Conservation (phyloP, 306 rosid genomes). For the Morella rubra region DNA sequence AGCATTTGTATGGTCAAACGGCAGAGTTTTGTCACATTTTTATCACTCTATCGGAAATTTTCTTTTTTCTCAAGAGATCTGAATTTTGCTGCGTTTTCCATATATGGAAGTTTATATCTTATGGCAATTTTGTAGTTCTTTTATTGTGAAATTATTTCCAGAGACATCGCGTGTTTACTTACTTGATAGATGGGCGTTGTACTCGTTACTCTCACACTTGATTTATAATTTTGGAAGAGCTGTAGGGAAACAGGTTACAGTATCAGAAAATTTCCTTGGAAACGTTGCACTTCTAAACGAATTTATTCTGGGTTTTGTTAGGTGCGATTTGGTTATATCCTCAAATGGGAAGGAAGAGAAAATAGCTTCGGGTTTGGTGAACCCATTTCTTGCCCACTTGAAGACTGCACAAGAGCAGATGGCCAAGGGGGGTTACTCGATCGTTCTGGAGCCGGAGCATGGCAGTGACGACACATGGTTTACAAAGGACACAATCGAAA, state of each 20-base stretch:
- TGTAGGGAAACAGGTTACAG: background rate
- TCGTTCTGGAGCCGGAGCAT: constrained; percentile 77
- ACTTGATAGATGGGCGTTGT: no score
- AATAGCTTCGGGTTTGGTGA: constrained; percentile 85
- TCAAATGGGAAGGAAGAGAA: constrained; percentile 91
- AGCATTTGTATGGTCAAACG: background rate
- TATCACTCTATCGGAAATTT: constrained; percentile 15
- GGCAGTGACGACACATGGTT: constrained; percentile 64
- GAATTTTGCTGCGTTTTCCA: background rate
- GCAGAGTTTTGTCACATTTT: constrained; percentile 1
- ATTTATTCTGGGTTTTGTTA: constrained; percentile 26
- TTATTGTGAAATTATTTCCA: background rate
- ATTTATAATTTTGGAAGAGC: background rate
- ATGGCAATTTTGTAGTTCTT: background rate
- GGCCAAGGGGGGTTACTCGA: constrained; percentile 94
- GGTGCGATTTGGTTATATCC: constrained; percentile 90
- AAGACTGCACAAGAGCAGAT: constrained; percentile 94
- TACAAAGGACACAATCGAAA: constrained; percentile 79
- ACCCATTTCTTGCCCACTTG: constrained; percentile 90
- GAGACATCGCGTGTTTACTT: background rate
- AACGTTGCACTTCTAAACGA: background rate
- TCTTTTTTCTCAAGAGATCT: constrained; percentile 27
- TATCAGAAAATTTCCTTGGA: background rate
- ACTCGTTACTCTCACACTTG: background rate
- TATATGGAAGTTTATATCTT: constrained; percentile 19